These are phyloP conservation scores for Sindora glabra DNA, from an alignment of 306 rosid species.

Conservation along the genomic window DNA sequence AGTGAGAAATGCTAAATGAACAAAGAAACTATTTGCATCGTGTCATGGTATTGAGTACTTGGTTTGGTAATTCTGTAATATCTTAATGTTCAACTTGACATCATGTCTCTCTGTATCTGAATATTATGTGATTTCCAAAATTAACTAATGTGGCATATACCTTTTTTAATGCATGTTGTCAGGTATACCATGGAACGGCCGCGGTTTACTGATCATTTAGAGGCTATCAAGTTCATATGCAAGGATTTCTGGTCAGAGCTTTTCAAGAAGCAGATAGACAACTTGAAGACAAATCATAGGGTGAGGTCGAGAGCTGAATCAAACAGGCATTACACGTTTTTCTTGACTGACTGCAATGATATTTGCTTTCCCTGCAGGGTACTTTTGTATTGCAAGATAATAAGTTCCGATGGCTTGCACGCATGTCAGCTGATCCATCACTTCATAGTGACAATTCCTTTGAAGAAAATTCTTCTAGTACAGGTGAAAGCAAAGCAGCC, in stretches of 20 bases:
- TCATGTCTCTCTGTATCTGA: background rate
- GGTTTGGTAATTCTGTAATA: background rate
- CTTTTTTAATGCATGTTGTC: background rate
- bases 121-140: background rate
- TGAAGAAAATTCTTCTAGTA: slow-evolving; percentile 42
- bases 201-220: slow-evolving; percentile 85
- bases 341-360: background rate
- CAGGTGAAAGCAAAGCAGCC: slow-evolving; percentile 53
- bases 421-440: slow-evolving; percentile 65
- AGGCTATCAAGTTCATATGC: slow-evolving; percentile 96
- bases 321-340: background rate
- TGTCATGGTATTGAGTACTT: background rate
- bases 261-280: slow-evolving; percentile 96
- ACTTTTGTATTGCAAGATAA: slow-evolving; percentile 95
- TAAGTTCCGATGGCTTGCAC: slow-evolving; percentile 77
- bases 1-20: background rate
- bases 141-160: background rate
- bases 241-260: slow-evolving; percentile 99
- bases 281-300: slow-evolving; percentile 92
- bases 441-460: slow-evolving; percentile 40
- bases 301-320: slow-evolving; percentile 30
- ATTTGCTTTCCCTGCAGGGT: slow-evolving; percentile 49
- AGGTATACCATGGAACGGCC: slow-evolving; percentile 97
- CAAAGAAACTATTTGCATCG: background rate
- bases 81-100: background rate